Conservation (phyloP, 208 protist species). For the Trichomonas vaginalis region DNA sequence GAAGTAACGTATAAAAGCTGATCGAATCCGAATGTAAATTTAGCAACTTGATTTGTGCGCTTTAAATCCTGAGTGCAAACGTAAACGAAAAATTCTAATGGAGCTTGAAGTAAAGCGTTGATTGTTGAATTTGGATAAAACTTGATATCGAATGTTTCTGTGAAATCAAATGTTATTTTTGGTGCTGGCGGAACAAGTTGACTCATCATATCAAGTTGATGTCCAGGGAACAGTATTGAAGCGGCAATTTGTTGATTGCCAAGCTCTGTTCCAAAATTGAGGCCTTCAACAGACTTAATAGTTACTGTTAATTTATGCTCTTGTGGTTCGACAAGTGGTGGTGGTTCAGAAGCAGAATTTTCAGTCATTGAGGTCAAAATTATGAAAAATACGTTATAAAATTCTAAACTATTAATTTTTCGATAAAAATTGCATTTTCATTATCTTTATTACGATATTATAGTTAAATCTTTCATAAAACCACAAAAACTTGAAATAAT, state of each 20-base stretch:
- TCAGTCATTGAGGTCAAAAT: background rate
- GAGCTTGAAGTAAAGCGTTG: background rate
- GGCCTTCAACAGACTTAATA: background rate
- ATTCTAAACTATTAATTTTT: background rate
- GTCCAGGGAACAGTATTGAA: background rate
- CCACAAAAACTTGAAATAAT: too few species aligned
- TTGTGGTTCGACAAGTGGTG: background rate
- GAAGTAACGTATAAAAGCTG: background rate
- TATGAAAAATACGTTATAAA: background rate
- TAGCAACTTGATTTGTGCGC: background rate
- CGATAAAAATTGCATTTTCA: background rate
- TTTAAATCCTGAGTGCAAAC: background rate
- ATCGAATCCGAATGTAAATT: background rate
- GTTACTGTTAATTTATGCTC: background rate
- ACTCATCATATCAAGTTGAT: background rate
- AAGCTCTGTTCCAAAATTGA: background rate
- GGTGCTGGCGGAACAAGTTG: background rate
- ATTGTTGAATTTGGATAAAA: slow-evolving; percentile 5
- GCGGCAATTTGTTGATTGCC: background rate
- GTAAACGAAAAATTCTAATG: background rate
- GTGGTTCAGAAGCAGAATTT: background rate
- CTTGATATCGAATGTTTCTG: background rate
- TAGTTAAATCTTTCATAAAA: too few species aligned
- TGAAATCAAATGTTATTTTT: background rate
- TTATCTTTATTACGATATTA: too few species aligned